Evolutionary conservation across 2,329 filamentous ascomycete genomes (phyloP).

Genomic region (Pestalotiopsis sp.): DNA sequence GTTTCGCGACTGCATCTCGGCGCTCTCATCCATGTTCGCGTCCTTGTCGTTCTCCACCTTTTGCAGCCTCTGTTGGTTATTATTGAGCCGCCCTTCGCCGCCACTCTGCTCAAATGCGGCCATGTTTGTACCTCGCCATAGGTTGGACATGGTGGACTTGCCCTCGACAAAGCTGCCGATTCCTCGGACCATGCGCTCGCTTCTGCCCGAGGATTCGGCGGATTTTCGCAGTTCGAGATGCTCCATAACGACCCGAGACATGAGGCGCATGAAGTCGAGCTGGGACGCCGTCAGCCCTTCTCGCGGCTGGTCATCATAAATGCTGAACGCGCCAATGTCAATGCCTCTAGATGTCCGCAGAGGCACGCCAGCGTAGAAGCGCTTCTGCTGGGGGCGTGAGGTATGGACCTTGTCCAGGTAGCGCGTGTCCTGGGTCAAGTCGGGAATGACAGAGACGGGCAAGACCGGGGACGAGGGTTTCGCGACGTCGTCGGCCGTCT

Average conservation of each 20-base stretch:
- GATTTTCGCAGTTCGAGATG: conserved; percentile 19
- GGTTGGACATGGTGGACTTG: conserved; percentile 22
- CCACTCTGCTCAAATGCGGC: conserved; percentile 19
- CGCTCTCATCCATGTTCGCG: background rate
- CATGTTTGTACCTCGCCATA: conserved; percentile 17
- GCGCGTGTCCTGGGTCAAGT: conserved; percentile 34
- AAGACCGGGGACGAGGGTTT: conserved; percentile 19
- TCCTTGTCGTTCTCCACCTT: background rate
- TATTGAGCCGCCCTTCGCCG: conserved; percentile 24
- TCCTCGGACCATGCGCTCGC: conserved; percentile 25
- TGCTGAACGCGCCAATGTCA: conserved; percentile 19
- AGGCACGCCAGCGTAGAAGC: conserved; percentile 23
- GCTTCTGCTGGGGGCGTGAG: conserved; percentile 19
- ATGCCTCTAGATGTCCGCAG: conserved; percentile 19
- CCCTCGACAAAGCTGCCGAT: conserved; percentile 26
- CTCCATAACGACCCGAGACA: conserved; percentile 18
- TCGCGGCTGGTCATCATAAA: conserved; percentile 17
- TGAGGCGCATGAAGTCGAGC: conserved; percentile 17
- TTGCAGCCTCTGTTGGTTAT: conserved; percentile 19
- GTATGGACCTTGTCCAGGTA: conserved; percentile 21
- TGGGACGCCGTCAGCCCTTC: conserved; percentile 1
- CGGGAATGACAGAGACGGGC: conserved; percentile 35
- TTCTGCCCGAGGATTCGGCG: conserved; percentile 15
- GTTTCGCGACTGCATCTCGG: background rate
- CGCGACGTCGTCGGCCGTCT: background rate